Evolutionary conservation across 257 asterid species (phyloP), one percentile per base, ranked within the genome.

Genomic region (Solanum peruvianum): DNA sequence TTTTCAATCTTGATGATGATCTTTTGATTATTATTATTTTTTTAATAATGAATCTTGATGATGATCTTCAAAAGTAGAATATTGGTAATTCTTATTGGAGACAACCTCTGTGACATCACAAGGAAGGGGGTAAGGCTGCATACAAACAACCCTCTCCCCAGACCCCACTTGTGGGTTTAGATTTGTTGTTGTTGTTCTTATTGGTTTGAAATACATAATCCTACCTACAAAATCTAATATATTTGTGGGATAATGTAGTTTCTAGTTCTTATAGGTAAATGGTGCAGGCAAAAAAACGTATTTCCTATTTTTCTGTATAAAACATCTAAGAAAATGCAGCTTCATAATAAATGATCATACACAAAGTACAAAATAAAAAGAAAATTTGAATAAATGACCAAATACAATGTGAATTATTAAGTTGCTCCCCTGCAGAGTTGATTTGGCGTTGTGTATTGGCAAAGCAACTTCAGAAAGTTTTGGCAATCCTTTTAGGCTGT

Each of bases 391-490:
- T 27, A 80, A 47, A 27, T 45, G 42, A 29, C 20, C 69, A 81
- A 81, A 81, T 80, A 80, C 20, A 49, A 81, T 20, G 69, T 81
- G 41, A 45, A 45, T 78, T 78, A 27, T 49, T 49, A 18, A 81
- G 69, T 81, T 31, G 69, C 85, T 16, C 60, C 42, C 84, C 82
- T 87, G 87, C 89, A 95, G 98, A 95, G 88, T 42, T 95, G 88
- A 85, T 95, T 83, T 95, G 98, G 98, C 93, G 95, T 25, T 94
- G 97, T 87, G 90, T 95, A 41, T 64, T 94, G 71, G 90, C 87
- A 83, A 94, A 91, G 89, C 96, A 92, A 83, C 93, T 95, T 62
- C 88, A 91, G 90, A 95, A 91, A 90, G 78, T 90, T 90, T 85
- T 92, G 89, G 96, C 98, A 21, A 75, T 95, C 78, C 18, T 92